A percentile compares a stretch with the other conserved stretches of the same genome.
Evolutionary conservation across 2,329 filamentous ascomycete genomes (phyloP).

Genomic region (Neobulgaria alba): DNA sequence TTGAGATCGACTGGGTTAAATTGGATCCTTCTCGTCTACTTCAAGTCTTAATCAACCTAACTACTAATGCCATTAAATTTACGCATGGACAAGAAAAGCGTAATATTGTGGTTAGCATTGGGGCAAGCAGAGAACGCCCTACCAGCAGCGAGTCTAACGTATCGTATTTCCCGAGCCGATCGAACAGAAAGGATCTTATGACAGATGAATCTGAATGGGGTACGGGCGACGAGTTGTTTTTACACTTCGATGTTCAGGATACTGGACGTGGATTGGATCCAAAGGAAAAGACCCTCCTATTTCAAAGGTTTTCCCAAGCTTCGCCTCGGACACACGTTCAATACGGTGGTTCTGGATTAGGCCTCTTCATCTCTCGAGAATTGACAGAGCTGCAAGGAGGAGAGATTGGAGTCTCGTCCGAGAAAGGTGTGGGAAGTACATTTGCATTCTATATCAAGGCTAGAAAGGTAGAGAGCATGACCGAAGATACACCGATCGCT

Average conservation of each 20-base stretch:
- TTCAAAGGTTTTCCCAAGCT: conserved; percentile 73
- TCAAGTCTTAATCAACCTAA: conserved; percentile 74
- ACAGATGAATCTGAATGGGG: conserved; percentile 48
- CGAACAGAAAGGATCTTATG: conserved; percentile 20
- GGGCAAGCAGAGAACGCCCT: conserved; percentile 21
- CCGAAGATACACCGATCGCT: conserved; percentile 22
- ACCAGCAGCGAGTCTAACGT: conserved; percentile 37
- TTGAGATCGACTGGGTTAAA: conserved; percentile 62
- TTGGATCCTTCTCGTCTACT: conserved; percentile 70
- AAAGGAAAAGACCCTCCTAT: conserved; percentile 65
- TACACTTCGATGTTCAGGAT: conserved; percentile 67
- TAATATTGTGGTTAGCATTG: conserved; percentile 36
- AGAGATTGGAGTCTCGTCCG: conserved; percentile 65
- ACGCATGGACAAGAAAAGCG: conserved; percentile 56
- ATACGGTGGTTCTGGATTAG: conserved; percentile 72
- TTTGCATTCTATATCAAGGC: conserved; percentile 61
- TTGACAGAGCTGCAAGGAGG: conserved; percentile 74
- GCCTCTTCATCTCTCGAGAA: conserved; percentile 71
- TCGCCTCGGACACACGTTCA: conserved; percentile 73
- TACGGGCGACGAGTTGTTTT: conserved; percentile 58
- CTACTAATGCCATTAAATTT: conserved; percentile 79
- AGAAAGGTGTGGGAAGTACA: conserved; percentile 59
- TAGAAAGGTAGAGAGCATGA: conserved; percentile 11
- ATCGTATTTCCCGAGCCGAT: conserved; percentile 29
- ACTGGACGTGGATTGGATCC: conserved; percentile 66